Percentiles rank a stretch among this genome's conserved stretches.
These are phyloP conservation scores for Sanghuangporus sanghuang DNA, from an alignment of 1,284 basidiomycete genomes.

Conservation along the genomic window DNA sequence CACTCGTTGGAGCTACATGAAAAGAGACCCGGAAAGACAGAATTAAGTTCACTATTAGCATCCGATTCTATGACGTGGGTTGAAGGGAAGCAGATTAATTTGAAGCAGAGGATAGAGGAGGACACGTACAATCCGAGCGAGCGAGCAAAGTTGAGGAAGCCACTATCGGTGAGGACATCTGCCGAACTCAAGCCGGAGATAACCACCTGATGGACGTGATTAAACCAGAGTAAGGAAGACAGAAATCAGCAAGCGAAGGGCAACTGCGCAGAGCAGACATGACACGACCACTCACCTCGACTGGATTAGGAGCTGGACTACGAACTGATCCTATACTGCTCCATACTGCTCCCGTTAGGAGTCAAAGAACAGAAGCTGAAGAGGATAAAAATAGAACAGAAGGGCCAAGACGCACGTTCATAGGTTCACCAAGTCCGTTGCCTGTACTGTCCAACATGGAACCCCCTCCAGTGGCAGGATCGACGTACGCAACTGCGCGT, in stretches of 20 bases:
- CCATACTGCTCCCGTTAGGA: background rate
- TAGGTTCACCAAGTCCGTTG: slow-evolving; percentile 55
- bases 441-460: slow-evolving; percentile 47
- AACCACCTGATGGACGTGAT: background rate
- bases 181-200: slow-evolving; percentile 53
- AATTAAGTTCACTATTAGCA: background rate
- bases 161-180: slow-evolving; percentile 58
- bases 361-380: background rate
- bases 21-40: background rate
- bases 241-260: background rate
- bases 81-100: background rate
- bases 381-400: background rate
- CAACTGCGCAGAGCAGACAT: background rate
- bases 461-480: slow-evolving; percentile 43
- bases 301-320: background rate
- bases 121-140: slow-evolving; percentile 56
- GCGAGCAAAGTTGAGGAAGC: slow-evolving; percentile 53
- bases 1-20: slow-evolving; percentile 60
- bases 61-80: background rate
- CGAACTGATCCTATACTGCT: background rate
- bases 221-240: background rate
- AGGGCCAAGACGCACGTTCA: slow-evolving; percentile 43
- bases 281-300: background rate
- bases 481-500: slow-evolving; percentile 33
- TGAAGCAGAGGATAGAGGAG: background rate